phyloP scores from a whole-genome alignment of 1,284 basidiomycete genomes.

The Xerocomus minutiporus region DNA sequence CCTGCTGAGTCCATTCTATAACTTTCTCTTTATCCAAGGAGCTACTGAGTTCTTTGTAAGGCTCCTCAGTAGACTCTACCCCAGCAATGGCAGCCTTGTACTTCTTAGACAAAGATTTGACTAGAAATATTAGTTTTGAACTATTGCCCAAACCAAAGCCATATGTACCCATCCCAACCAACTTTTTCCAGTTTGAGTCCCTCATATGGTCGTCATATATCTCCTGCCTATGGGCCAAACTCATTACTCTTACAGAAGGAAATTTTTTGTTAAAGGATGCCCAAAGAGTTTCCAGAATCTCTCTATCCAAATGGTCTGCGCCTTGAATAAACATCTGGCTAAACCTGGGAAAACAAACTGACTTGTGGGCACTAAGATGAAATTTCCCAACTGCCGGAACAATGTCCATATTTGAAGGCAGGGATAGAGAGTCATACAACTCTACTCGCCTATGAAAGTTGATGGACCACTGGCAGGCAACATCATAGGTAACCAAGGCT shows the following conservation, averaged over 20 bases:
- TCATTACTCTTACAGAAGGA: not conserved
- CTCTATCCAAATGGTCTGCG: not conserved
- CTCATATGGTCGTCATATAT: not conserved
- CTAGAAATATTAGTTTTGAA: not conserved
- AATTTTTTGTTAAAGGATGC: not conserved
- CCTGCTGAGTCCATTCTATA: too few relatives aligned
- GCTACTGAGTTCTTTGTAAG: too few relatives aligned
- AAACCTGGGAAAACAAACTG: not conserved
- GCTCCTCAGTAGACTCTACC: too few relatives aligned
- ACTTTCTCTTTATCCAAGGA: too few relatives aligned
- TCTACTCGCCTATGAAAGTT: not conserved
- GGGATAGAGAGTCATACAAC: not conserved
- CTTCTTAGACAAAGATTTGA: too few relatives aligned
- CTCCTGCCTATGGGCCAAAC: not conserved
- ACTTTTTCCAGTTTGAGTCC: not conserved
- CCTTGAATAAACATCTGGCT: not conserved
- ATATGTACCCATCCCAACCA: not conserved
- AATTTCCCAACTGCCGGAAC: not conserved
- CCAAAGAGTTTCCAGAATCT: not conserved
- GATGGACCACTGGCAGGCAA: slow-evolving; percentile 12
- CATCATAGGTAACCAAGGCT: slow-evolving; percentile 14
- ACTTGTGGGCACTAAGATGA: not conserved
- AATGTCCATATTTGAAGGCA: not conserved
- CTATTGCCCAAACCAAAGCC: too few relatives aligned
- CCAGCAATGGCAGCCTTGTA: too few relatives aligned